Evolutionary conservation across 1,139 yeast species (phyloP), one percentile per base, ranked within the genome.

Genomic region (Trichomonascaceae sp.): DNA sequence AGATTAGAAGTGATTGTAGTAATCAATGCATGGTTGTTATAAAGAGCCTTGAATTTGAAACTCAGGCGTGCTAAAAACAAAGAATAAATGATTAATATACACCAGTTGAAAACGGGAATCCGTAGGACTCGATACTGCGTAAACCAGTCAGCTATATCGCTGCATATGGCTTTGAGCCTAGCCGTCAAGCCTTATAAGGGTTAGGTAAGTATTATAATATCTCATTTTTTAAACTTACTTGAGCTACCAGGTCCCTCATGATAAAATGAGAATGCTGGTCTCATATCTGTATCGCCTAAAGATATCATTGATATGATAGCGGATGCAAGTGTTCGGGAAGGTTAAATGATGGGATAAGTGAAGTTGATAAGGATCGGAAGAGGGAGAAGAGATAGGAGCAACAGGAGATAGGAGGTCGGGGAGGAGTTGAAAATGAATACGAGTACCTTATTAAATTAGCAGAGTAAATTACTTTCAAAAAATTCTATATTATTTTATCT

Each of bases 1-100:
- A 87, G 73, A 65, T 91, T 91, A 0, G 97, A 84, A n/a, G 85
- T 81, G 55, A 88, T 80, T 49, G 91, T 87, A 4, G 97, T 90
- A 17, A 86, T 67, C 27, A 90, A 70, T 0, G 95, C 84, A 54
- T 82, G 82, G 57, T 74, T 76, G 63, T 79, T 78, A 67, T 90
- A 90, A 52, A 88, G 67, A n/a, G 74, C 76, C 51, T 63, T 61
- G 61, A 69, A 73, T 44, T 66, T 57, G 51, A 66, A 55, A 20
- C 71, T 64, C 54, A 74, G 62, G 22, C 74, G 64, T 12, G 70
- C 55, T 49, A 71, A 55, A 45, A 67, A 63, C 19, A 60, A 59
- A 8, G 65, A 66, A 51, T 66, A 70, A 41, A 67, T 53, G 7
- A 61, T 47, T 43, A 71, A 66, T 36, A 72, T 66, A 19, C 63